phyloP scores from a whole-genome alignment of 371 early-diverging fungal genomes.

The Entomophthora muscae region DNA sequence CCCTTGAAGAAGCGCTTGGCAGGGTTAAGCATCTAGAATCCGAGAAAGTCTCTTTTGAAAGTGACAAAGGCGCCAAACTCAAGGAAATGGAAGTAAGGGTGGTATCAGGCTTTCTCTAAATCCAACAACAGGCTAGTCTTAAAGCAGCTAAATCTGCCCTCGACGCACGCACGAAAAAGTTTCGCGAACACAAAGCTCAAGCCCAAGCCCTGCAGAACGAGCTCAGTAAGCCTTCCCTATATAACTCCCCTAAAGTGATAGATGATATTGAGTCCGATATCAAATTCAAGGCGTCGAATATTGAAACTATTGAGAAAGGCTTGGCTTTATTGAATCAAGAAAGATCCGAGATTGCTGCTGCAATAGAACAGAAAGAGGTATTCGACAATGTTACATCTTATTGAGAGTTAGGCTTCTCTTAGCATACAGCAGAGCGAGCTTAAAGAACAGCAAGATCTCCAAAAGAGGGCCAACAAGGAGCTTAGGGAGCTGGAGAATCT shows the following conservation, averaged over 20 bases:
- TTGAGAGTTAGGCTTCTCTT: conserved; percentile 6
- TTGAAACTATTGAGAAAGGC: conserved; percentile 7
- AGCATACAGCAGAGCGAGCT: conserved; percentile 16
- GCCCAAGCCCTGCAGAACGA: conserved; percentile 1
- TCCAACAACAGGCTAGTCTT: background rate
- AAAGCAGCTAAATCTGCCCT: background rate
- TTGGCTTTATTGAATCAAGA: conserved; percentile 15
- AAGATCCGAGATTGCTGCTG: conserved; percentile 21
- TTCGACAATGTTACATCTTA: background rate
- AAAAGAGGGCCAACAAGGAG: conserved; percentile 32
- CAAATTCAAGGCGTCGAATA: background rate
- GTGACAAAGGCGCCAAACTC: conserved; percentile 66
- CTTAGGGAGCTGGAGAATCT: conserved; percentile 38
- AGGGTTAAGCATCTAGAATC: conserved; percentile 41
- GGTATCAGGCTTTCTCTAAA: background rate
- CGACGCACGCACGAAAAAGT: background rate
- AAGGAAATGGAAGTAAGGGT: conserved; percentile 41
- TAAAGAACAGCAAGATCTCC: conserved; percentile 15
- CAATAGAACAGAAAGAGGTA: conserved; percentile 12
- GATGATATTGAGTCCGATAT: conserved; percentile 11
- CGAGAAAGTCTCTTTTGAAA: conserved; percentile 78
- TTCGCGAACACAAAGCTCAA: background rate
- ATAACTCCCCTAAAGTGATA: too few relatives aligned
- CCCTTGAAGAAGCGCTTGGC: conserved; percentile 20
- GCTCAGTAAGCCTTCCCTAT: background rate